phyloP scores from a whole-genome alignment of 257 asterid genomes.

The Lycium ferocissimum region DNA sequence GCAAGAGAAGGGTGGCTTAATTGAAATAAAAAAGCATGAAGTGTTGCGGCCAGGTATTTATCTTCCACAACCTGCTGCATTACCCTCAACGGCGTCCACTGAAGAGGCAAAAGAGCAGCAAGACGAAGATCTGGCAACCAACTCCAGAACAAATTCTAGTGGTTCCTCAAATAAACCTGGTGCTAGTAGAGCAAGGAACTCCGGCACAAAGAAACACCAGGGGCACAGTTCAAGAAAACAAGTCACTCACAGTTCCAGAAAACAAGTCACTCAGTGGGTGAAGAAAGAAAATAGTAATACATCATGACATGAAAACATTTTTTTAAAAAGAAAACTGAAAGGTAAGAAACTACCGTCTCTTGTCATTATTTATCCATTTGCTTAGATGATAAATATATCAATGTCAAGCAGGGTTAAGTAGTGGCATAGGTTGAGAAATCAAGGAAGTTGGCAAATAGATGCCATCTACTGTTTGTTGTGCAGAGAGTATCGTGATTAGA shows the following conservation, averaged over 20 bases:
- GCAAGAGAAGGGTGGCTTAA: slow-evolving; percentile 80
- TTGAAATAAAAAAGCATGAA: slow-evolving; percentile 69
- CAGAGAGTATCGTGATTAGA: neutral
- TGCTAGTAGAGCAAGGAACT: slow-evolving; percentile 54
- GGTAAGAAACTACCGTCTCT: neutral
- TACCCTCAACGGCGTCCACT: slow-evolving; percentile 48
- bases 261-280: slow-evolving; percentile 69
- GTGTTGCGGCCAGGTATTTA: slow-evolving; percentile 82
- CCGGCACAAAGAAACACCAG: slow-evolving; percentile 52
- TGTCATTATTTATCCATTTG: neutral
- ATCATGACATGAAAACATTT: neutral
- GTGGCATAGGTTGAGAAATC: neutral
- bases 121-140: slow-evolving; percentile 37
- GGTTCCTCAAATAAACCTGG: slow-evolving; percentile 54
- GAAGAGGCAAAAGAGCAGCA: slow-evolving; percentile 38
- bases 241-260: slow-evolving; percentile 50
- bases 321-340: neutral
- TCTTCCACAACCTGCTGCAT: slow-evolving; percentile 64
- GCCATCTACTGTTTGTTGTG: neutral
- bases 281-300: slow-evolving; percentile 49
- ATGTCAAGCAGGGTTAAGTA: slow-evolving; percentile 16
- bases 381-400: neutral
- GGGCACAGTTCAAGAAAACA: slow-evolving; percentile 62
- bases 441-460: neutral
- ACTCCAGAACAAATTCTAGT: slow-evolving; percentile 46